Evolutionary conservation across 2,329 filamentous ascomycete species (phyloP), one percentile per base, ranked within the genome.

Genomic region (Aspergillus pseudoglaucus): DNA sequence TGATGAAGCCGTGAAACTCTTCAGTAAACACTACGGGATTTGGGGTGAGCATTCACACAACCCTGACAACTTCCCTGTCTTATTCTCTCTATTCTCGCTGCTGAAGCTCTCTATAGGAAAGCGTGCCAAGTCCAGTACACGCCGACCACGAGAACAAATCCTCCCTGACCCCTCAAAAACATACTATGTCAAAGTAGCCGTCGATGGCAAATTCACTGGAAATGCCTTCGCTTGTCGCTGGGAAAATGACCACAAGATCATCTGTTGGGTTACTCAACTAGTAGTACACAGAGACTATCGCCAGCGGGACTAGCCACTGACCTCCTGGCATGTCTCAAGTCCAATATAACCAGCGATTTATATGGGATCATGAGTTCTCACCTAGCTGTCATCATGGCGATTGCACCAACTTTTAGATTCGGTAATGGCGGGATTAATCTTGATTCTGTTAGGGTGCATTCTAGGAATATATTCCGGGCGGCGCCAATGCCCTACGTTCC

Each of bases 291-390:
- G 6, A 15, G 4, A 30, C 22, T 27, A 42, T 14, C 14, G 40
- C n/a, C 12, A n/a, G 12, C 14, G 25, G 40, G 22, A n/a, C 40
- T 42, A 6, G 40, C 22, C 14, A 18, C 12, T 22, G 22, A 14
- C 40, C 14, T 42, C 4, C 10, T 42, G 15, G 8, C 8, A 25
- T 17, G n/a, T 14, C 40, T 30, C 17, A 6, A 22, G n/a, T 27
- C 14, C 10, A 18, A 42, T 6, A 3, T 9, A 3, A 22, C 14
- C 40, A 30, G 25, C 23, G 23, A 42, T 18, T 7, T n/a, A 23
- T 42, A 42, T 27, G 22, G 40, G 3, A 42, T 23, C 12, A 42
- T 42, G 40, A 42, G 40, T 14, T 42, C 40, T 42, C 40, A 42
- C 23, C 18, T 22, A 14, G 18, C 23, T 23, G 4, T 22, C 4